phyloP scores from a whole-genome alignment of 331 rosid species.

The Quercus phellos region DNA sequence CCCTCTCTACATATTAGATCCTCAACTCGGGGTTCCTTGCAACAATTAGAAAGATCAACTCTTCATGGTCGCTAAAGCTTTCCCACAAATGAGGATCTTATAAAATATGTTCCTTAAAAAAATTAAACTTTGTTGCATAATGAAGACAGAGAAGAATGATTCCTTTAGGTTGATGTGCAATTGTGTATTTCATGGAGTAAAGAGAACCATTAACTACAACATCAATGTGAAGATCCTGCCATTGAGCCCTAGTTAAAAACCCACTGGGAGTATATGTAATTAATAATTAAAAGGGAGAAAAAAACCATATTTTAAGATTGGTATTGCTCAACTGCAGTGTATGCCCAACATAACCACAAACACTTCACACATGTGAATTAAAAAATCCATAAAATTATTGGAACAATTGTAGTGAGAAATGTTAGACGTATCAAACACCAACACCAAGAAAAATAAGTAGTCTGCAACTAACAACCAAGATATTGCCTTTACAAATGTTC shows the following conservation, averaged over 20 bases:
- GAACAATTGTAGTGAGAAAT: background rate
- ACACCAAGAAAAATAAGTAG: background rate
- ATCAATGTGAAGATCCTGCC: background rate
- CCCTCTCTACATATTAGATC: background rate
- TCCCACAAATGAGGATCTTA: background rate
- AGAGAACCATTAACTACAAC: background rate
- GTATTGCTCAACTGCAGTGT: background rate
- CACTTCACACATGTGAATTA: background rate
- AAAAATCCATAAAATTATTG: background rate
- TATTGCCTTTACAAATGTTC: background rate
- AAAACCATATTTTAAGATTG: background rate
- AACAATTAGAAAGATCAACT: background rate
- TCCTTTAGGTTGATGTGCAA: background rate
- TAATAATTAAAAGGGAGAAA: too few relatives aligned
- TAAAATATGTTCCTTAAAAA: background rate
- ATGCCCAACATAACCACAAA: background rate
- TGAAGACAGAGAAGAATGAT: background rate
- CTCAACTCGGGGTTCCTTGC: background rate
- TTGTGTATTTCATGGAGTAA: background rate
- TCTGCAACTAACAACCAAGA: background rate
- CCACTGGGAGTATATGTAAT: too few relatives aligned
- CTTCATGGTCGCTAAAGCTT: background rate
- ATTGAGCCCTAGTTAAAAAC: too few relatives aligned
- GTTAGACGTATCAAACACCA: background rate
- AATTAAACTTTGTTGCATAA: background rate